Percentiles rank a stretch among this genome's conserved stretches.
Evolutionary conservation across 768 basidiomycete species (phyloP).

Genomic region (Xerocomellus chrysenteron): DNA sequence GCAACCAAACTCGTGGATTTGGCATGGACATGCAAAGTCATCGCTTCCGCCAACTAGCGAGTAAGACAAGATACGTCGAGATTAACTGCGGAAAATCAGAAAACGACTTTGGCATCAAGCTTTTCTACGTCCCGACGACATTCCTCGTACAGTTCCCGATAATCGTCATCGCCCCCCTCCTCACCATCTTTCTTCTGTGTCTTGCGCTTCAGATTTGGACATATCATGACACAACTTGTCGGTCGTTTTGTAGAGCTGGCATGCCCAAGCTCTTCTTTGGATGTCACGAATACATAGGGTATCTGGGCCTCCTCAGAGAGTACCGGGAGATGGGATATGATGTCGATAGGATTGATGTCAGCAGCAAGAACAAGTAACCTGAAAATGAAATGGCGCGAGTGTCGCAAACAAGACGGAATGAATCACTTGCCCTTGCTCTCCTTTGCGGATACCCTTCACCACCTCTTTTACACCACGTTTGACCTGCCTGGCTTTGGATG

Average conservation of each 20-base stretch:
- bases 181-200: conserved; percentile 58
- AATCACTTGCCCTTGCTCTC: conserved; percentile 83
- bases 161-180: conserved; percentile 78
- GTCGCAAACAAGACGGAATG: background rate
- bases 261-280: conserved; percentile 94
- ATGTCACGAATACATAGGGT: conserved; percentile 86
- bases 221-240: conserved; percentile 96
- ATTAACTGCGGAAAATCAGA: conserved; percentile 37
- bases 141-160: conserved; percentile 83
- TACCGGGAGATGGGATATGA: conserved; percentile 94
- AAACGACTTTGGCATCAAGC: conserved; percentile 68
- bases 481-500: conserved; percentile 91
- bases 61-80: background rate
- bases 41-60: background rate
- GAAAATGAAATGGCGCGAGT: conserved; percentile 3
- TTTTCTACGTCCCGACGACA: conserved; percentile 82
- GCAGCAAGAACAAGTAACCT: conserved; percentile 91
- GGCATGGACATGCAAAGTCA: background rate
- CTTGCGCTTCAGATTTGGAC: conserved; percentile 77
- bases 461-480: conserved; percentile 99
- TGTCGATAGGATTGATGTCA: conserved; percentile 97
- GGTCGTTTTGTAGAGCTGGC: conserved; percentile 97
- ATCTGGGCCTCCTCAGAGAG: conserved; percentile 91
- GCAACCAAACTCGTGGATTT: background rate
- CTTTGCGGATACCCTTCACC: conserved; percentile 95